These are phyloP conservation scores for Geotrichum histeridarum DNA, from an alignment of 1,139 yeast species.

Conservation along the genomic window DNA sequence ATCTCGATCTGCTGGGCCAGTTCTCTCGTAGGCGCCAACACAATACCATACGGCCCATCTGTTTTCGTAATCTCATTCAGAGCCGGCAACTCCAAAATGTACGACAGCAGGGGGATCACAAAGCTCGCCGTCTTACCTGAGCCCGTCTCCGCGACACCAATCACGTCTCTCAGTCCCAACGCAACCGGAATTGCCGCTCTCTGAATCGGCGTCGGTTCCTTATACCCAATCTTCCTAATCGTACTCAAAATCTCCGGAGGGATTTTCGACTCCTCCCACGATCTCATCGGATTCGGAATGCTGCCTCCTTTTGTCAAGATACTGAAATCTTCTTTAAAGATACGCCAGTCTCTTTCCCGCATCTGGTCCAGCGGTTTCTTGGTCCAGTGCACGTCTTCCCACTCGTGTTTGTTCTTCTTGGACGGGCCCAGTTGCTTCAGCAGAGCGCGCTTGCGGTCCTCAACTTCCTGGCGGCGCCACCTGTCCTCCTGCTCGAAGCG, in stretches of 20 bases:
- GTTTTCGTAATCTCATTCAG: conserved; percentile 39
- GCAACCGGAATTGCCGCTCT: conserved; percentile 82
- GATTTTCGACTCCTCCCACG: conserved; percentile 62
- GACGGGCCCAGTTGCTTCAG: conserved; percentile 19
- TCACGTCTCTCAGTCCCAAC: conserved; percentile 53
- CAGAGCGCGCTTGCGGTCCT: conserved; percentile 19
- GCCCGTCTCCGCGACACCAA: conserved; percentile 95
- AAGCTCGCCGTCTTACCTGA: conserved; percentile 91
- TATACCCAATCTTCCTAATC: conserved; percentile 44
- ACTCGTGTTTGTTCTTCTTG: conserved; percentile 20
- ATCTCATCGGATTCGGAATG: conserved; percentile 57
- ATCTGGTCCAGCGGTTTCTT: conserved; percentile 58
- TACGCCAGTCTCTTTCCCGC: conserved; percentile 87
- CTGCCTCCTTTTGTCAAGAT: conserved; percentile 56
- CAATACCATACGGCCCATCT: conserved; percentile 62
- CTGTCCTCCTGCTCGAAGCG: conserved; percentile 31
- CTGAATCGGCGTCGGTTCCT: conserved; percentile 82
- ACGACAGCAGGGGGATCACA: conserved; percentile 64
- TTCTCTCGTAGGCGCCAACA: conserved; percentile 91
- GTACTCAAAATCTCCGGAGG: conserved; percentile 44
- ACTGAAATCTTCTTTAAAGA: conserved; percentile 70
- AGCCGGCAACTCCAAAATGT: conserved; percentile 47
- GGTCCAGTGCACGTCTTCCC: conserved; percentile 58
- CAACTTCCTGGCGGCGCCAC: conserved; percentile 23
- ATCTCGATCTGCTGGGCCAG: conserved; percentile 77